A percentile compares a stretch with the other conserved stretches of the same genome.
Conservation (phyloP, 2,329 filamentous ascomycete species). For the Orbilia quercus region DNA sequence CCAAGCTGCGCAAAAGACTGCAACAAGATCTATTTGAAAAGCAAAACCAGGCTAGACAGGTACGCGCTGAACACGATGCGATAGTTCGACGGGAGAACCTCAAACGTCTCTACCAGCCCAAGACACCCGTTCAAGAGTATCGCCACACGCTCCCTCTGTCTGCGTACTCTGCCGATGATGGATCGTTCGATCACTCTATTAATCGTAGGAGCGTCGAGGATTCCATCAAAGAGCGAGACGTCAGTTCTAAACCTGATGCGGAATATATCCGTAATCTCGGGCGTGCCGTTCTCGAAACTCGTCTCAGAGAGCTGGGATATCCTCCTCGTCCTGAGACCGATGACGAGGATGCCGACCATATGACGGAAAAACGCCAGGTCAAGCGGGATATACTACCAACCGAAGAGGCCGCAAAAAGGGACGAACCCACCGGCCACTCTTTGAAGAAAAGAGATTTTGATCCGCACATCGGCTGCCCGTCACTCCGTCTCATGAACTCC, state of each 20-base stretch:
- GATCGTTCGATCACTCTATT: conserved; percentile 43
- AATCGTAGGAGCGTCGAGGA: neutral
- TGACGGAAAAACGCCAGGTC: neutral
- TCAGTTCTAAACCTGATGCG: neutral
- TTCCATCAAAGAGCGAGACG: neutral
- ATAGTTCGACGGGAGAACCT: conserved; percentile 28
- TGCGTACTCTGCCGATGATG: conserved; percentile 47
- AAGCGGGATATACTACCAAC: conserved; percentile 1
- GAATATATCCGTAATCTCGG: neutral
- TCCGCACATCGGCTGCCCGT: conserved; percentile 36
- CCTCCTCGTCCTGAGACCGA: neutral
- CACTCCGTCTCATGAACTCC: conserved; percentile 28
- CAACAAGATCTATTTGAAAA: conserved; percentile 15
- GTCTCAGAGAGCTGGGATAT: conserved; percentile 41
- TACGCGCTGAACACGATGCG: conserved; percentile 1
- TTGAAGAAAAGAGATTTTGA: conserved; percentile 28
- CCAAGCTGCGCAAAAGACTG: conserved; percentile 4
- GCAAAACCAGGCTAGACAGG: neutral
- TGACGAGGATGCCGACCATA: neutral
- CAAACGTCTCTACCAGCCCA: conserved; percentile 22
- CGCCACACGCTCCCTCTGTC: conserved; percentile 24
- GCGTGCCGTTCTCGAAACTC: conserved; percentile 1
- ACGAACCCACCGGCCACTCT: neutral
- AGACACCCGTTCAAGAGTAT: conserved; percentile 31
- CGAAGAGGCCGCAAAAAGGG: neutral